A percentile compares a stretch with the other conserved stretches of the same genome.
These are phyloP conservation scores for Brassica juncea DNA, from an alignment of 345 rosid genomes.

Conservation along the genomic window DNA sequence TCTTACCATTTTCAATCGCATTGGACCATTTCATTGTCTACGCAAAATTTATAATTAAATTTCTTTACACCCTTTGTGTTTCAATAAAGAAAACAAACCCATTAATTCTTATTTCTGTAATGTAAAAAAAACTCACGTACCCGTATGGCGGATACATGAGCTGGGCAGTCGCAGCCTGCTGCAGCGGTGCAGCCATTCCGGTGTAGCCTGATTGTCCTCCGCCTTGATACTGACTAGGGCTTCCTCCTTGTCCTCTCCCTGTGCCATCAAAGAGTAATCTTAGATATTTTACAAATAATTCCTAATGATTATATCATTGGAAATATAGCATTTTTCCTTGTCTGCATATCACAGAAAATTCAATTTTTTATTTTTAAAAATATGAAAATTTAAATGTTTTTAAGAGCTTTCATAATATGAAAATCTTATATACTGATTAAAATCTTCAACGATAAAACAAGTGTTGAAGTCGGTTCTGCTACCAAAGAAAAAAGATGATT, in stretches of 20 bases:
- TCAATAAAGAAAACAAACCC: conserved; percentile 12
- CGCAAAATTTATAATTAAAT: conserved; percentile 11
- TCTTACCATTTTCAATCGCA: conserved; percentile 33
- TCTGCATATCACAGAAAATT: neutral
- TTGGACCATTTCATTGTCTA: conserved; percentile 41
- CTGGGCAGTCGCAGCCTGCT: conserved; percentile 47
- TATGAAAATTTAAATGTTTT: too few species aligned
- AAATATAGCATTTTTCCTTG: conserved; percentile 17
- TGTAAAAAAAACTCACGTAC: conserved; percentile 5
- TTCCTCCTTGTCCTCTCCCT: conserved; percentile 74
- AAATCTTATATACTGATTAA: neutral
- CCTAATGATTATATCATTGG: neutral
- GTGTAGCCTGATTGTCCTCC: conserved; percentile 51
- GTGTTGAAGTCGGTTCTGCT: neutral
- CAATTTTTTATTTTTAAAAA: neutral
- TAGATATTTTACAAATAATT: neutral
- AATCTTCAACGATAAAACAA: neutral
- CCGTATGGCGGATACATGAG: conserved; percentile 42
- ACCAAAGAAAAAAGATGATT: neutral
- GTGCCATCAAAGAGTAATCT: conserved; percentile 19
- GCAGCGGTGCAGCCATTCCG: conserved; percentile 53
- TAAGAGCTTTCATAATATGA: neutral
- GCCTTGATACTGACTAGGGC: conserved; percentile 50
- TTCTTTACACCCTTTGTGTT: conserved; percentile 19
- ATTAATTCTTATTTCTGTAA: neutral